Conservation (phyloP, 495 filamentous ascomycete species). For the Tuber umbilicatum region DNA sequence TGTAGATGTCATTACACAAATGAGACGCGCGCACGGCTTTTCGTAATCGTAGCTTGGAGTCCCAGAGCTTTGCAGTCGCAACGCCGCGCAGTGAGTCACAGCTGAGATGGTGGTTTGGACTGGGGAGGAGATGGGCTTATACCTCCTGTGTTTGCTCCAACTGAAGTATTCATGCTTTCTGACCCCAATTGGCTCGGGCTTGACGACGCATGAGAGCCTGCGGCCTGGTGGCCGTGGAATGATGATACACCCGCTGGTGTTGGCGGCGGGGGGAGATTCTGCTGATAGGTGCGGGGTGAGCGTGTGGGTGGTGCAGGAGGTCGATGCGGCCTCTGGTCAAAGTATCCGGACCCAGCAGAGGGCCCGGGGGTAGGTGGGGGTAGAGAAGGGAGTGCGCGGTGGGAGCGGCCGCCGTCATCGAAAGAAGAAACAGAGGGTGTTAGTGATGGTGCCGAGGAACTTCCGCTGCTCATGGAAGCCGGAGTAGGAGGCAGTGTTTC, state of each 20-base stretch:
- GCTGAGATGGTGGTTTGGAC: constrained; percentile 21
- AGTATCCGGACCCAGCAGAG: constrained; percentile 32
- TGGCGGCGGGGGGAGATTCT: constrained; percentile 29
- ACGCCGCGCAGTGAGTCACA: constrained; percentile 21
- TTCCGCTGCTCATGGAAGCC: constrained; percentile 34
- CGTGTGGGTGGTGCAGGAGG: constrained; percentile 27
- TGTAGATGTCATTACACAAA: constrained; percentile 19
- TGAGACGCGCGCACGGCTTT: constrained; percentile 9
- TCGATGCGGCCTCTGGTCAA: constrained; percentile 39
- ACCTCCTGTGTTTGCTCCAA: constrained; percentile 15
- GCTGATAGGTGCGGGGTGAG: constrained; percentile 30
- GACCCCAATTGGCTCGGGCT: constrained; percentile 21
- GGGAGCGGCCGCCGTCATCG: constrained; percentile 32
- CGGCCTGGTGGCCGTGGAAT: constrained; percentile 24
- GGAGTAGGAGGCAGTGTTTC: constrained; percentile 25
- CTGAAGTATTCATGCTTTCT: constrained; percentile 14
- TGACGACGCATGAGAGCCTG: constrained; percentile 25
- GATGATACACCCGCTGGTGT: constrained; percentile 32
- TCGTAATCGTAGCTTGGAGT: constrained; percentile 17
- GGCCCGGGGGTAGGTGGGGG: constrained; percentile 28
- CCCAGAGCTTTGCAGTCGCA: constrained; percentile 13
- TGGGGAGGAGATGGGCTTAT: constrained; percentile 17
- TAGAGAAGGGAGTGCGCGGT: constrained; percentile 35
- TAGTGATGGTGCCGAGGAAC: constrained; percentile 28
- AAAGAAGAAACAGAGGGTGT: constrained; percentile 26